Conservation (phyloP, 768 basidiomycete species). For the Leccinum aurantiacum region DNA sequence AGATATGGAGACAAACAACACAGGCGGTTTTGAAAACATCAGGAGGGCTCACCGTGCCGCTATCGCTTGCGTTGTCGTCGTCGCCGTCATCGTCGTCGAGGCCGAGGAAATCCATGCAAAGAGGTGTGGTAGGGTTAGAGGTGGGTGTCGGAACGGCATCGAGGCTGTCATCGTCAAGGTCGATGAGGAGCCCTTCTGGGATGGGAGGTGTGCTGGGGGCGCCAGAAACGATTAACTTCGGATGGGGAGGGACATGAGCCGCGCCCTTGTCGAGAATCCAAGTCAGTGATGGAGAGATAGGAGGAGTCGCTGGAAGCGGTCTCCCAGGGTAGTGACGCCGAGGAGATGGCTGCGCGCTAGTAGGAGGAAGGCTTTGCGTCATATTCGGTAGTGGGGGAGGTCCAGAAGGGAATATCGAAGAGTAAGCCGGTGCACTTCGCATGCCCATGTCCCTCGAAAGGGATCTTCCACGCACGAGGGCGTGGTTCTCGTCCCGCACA, state of each 20-base stretch:
- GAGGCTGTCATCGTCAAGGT: constrained; percentile 47
- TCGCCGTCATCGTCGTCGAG: constrained; percentile 20
- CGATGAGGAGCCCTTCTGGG: constrained; percentile 55
- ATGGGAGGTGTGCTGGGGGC: constrained; percentile 36
- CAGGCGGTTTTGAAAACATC: no score
- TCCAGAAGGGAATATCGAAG: constrained; percentile 34
- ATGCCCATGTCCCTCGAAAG: constrained; percentile 33
- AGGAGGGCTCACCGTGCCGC: no score
- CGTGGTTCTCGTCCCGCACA: constrained; percentile 27
- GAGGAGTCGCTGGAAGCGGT: constrained; percentile 34
- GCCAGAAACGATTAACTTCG: constrained; percentile 20
- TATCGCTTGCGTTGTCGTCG: constrained; percentile 12
- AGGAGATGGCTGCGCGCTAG: constrained; percentile 26
- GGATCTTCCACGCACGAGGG: constrained; percentile 32
- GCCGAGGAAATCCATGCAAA: constrained; percentile 27
- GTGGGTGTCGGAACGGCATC: constrained; percentile 18
- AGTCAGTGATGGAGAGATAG: constrained; percentile 32
- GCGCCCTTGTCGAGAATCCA: constrained; percentile 35
- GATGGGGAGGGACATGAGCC: constrained; percentile 11
- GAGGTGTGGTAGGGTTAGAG: constrained; percentile 15
- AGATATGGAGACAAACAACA: no score
- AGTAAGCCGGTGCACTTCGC: constrained; percentile 36
- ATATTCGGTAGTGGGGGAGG: constrained; percentile 29
- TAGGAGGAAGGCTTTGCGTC: constrained; percentile 27
- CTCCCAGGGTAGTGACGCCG: constrained; percentile 35